phyloP scores from a whole-genome alignment of 768 basidiomycete genomes.

The Lactifluus rugatus region DNA sequence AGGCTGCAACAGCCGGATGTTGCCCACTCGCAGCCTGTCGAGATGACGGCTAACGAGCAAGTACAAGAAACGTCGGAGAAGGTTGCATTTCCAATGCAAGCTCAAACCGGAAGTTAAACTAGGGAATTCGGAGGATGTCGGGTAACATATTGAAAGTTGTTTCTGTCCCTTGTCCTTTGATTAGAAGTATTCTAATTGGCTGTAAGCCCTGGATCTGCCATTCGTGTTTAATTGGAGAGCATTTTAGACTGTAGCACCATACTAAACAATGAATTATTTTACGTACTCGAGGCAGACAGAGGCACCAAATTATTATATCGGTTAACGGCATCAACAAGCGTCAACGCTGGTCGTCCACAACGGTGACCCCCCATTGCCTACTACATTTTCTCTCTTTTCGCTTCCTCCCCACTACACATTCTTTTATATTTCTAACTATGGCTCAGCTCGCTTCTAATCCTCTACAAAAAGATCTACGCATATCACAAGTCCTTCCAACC shows the following conservation, averaged over 20 bases:
- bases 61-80: not conserved
- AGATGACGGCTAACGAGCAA: not conserved
- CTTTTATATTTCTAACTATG: conserved; percentile 19
- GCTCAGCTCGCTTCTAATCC: conserved; percentile 23
- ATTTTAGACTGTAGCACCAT: not conserved
- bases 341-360: no score
- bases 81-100: not conserved
- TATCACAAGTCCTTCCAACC: conserved; percentile 65
- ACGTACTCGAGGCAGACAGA: not conserved
- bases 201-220: not conserved
- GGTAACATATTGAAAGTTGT: not conserved
- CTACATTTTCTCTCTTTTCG: not conserved
- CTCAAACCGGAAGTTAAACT: not conserved
- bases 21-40: not conserved
- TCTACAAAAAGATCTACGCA: conserved; percentile 19
- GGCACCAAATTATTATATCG: no score
- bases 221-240: not conserved
- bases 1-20: not conserved
- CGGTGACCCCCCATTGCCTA: not conserved
- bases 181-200: not conserved
- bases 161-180: not conserved
- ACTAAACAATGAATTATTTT: not conserved
- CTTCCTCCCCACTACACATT: not conserved
- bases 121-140: not conserved
- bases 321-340: not conserved